A percentile compares a stretch with the other conserved stretches of the same genome.
phyloP scores from a whole-genome alignment of 176 grass and related monocot species.

The Hyparrhenia diplandra region DNA sequence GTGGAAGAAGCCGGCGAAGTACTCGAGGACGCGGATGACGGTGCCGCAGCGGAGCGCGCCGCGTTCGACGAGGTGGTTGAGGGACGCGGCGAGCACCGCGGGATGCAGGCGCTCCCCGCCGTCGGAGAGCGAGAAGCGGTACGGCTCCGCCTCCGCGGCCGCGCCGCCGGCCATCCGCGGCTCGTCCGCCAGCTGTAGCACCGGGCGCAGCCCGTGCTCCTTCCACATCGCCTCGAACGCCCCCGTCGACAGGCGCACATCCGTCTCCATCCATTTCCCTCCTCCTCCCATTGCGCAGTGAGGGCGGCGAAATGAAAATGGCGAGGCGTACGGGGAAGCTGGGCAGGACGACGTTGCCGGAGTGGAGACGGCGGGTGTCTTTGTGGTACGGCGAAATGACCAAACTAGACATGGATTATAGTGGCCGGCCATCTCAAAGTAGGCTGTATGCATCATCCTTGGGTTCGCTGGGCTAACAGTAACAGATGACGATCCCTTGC shows the following conservation, averaged over 20 bases:
- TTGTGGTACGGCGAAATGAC: too few species aligned
- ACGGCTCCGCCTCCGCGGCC: neutral
- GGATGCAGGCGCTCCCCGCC: conserved; percentile 23
- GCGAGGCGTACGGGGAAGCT: too few species aligned
- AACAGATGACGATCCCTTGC: too few species aligned
- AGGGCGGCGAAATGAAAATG: too few species aligned
- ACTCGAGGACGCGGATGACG: conserved; percentile 45
- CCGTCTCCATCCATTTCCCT: neutral
- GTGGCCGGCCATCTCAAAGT: too few species aligned
- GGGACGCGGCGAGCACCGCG: conserved; percentile 47
- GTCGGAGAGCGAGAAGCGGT: neutral
- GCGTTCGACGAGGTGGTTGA: conserved; percentile 34
- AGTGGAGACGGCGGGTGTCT: too few species aligned
- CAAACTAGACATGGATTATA: too few species aligned
- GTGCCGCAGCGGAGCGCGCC: conserved; percentile 37
- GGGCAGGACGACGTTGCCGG: too few species aligned
- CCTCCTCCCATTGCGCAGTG: neutral
- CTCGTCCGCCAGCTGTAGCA: neutral
- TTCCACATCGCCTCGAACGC: neutral
- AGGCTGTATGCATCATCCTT: too few species aligned
- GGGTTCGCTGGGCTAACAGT: too few species aligned
- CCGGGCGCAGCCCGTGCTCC: neutral
- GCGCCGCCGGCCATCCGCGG: too few species aligned
- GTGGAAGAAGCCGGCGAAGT: conserved; percentile 21
- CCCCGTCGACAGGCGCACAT: neutral